Evolutionary conservation across 192 early-diverging fungal genomes (phyloP), one percentile per base, ranked within the genome.

Genomic region (Linnemannia exigua): DNA sequence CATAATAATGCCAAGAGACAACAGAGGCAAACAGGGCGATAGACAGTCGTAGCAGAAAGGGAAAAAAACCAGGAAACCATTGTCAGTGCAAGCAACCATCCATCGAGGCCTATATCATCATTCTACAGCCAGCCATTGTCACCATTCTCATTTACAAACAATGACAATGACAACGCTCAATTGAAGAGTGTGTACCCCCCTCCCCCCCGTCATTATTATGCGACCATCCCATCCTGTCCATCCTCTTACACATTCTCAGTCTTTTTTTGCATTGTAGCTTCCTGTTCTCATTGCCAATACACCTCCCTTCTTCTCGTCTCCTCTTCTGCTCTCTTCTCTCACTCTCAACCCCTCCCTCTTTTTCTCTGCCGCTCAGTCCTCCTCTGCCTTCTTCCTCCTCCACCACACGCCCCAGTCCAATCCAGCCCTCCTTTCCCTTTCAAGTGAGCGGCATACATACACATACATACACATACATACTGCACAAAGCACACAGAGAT

Each of bases 301-400:
- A n/a, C n/a, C n/a, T 50, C 17, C 48, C 25, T 14, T 69, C 17
- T 15, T 84, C 31, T 87, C 87, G 58, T 84, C 74, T 16, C 79
- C 38, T 5, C 80, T 73, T 28, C 44, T 36, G 11, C 80, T n/a
- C 80, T 70, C 70, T 80, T 6, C 63, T 74, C 63, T 54, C 35
- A 48, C 58, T 80, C n/a, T 48, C 46, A 41, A 8, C 19, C 36
- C 47, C 52, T 79, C 70, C 1, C 54, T 71, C 77, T 70, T 20
- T 6, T 16, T 66, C 70, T n/a, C 73, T 58, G 9, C 9, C 73
- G 25, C 28, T 37, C 73, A 20, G 17, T 74, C 19, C 25, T 58
- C 50, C n/a, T 25, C 20, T 48, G 38, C 31, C 20, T 37, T 19
- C 50, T 31, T 36, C 31, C 14, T 5, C 31, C 35, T 25, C 67